Evolutionary conservation across 179 eudicot species (phyloP), one percentile per base, ranked within the genome.

Genomic region (Beta corolliflora): DNA sequence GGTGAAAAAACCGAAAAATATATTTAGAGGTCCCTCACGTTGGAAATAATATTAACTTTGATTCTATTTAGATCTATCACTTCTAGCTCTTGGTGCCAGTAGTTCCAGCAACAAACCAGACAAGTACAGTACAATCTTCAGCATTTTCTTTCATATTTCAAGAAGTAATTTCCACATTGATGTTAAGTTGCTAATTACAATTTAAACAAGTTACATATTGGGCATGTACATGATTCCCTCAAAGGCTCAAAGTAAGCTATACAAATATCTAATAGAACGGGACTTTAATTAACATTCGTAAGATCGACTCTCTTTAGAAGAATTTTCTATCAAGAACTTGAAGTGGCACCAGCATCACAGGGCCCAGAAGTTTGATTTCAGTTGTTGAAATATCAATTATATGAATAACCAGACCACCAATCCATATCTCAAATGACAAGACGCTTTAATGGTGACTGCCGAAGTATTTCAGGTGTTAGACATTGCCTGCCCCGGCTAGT

Each of bases 401-500:
- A 53, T 14, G 73, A 55, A 66, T 10, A 66, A 81, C 48, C 29
- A 77, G 25, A 52, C 29, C 77, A 54, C 66, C 50, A 71, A 25
- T 65, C 75, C 31, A 52, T 5, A 73, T 46, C 46, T 58, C 21
- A 59, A 52, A 14, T 5, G 63, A 59, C 5, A 7, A 69, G 63
- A 70, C 5, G 11, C 59, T 67, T 8, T 13, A 69, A 44, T 53
- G 55, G 72, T 19, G 2, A 41, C 50, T 73, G 25, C 44, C 55
- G 59, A 66, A 18, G 25, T 13, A 9, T 41, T 79, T 56, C 21
- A 59, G 14, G 14, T 44, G 60, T 87, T 82, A 91, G 58, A 84
- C 89, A 25, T 86, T 70, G 86, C 80, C 88, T 21, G 94, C 90
- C 80, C 84, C 92, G 11, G 91, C 87, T 82, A 91, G 74, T 85